Evolutionary conservation across 805 yeast species (phyloP).

Genomic region (Hermanozyma aechmeae): DNA sequence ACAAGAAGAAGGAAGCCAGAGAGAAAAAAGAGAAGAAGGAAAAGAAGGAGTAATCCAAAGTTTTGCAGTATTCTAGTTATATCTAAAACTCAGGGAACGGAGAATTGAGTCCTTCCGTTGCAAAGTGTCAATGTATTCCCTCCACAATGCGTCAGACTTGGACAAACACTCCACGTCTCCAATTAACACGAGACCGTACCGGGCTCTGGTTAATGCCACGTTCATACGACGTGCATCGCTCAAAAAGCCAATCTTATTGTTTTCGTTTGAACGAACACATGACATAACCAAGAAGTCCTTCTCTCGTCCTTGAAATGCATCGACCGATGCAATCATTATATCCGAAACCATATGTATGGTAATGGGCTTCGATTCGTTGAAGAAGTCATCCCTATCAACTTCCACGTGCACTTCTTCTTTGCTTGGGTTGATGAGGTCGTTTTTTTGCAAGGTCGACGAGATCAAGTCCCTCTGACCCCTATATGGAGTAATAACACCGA

Average conservation of each 20-base stretch:
- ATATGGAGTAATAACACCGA: conserved; percentile 69
- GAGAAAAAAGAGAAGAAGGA: conserved; percentile 1
- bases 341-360: conserved; percentile 40
- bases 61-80: neutral
- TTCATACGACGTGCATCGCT: conserved; percentile 80
- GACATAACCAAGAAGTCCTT: conserved; percentile 43
- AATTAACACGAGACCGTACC: conserved; percentile 53
- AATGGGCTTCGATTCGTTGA: conserved; percentile 31
- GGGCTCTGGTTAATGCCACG: conserved; percentile 85
- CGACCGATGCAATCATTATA: conserved; percentile 37
- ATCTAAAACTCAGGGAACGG: conserved; percentile 7
- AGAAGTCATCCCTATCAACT: conserved; percentile 55
- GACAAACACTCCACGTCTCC: conserved; percentile 26
- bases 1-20: conserved; percentile 17
- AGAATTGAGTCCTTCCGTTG: conserved; percentile 21
- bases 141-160: conserved; percentile 44
- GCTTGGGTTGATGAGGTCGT: no score
- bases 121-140: conserved; percentile 35
- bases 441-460: conserved; percentile 39
- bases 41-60: conserved; percentile 1
- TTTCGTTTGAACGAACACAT: conserved; percentile 59
- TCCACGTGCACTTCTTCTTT: conserved; percentile 39
- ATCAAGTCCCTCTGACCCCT: conserved; percentile 59
- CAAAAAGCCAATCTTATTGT: conserved; percentile 71
- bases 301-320: conserved; percentile 54